Evolutionary conservation across 2,329 filamentous ascomycete genomes (phyloP).

Genomic region (Colletotrichum abscissum): DNA sequence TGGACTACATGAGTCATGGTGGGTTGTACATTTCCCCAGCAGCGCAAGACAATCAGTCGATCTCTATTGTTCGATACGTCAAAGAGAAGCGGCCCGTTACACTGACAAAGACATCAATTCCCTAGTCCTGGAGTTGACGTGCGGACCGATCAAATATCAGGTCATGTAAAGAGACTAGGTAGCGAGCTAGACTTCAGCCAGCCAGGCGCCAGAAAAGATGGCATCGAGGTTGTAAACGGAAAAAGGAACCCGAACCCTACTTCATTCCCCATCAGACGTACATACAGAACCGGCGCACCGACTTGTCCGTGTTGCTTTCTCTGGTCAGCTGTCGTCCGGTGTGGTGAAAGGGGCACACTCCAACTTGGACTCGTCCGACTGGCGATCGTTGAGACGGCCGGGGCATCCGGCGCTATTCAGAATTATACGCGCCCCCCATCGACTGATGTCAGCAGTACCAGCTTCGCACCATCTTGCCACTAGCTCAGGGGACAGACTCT

Average conservation of each 20-base stretch:
- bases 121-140: neutral
- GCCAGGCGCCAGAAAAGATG: neutral
- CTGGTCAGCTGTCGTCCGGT: constrained; percentile 5
- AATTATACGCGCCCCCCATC: neutral
- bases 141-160: neutral
- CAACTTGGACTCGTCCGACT: neutral
- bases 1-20: neutral
- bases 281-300: neutral
- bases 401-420: neutral
- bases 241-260: neutral
- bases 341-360: neutral
- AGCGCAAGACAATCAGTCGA: neutral
- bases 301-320: neutral
- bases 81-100: neutral
- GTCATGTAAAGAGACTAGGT: neutral
- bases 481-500: constrained; percentile 10
- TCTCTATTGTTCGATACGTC: neutral
- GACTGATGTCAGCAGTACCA: neutral
- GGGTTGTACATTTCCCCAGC: neutral
- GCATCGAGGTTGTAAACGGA: neutral
- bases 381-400: neutral
- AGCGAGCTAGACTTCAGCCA: neutral
- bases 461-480: neutral
- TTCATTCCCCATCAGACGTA: neutral
- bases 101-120: neutral